A percentile compares a stretch with the other conserved stretches of the same genome.
phyloP scores from a whole-genome alignment of 2,329 filamentous ascomycete genomes.

The Ophiosphaerella narmari region DNA sequence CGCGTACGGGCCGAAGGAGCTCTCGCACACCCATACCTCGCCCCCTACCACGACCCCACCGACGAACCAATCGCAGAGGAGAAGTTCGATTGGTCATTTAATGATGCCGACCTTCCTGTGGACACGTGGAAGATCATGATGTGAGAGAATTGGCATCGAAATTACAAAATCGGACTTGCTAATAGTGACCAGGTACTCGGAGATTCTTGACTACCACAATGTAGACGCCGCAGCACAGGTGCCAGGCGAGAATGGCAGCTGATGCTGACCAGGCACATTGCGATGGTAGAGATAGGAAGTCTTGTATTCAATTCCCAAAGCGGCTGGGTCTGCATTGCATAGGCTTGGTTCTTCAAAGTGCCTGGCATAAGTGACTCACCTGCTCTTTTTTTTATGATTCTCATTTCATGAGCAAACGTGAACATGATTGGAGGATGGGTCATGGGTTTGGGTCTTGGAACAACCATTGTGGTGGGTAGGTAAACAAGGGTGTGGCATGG shows the following conservation, averaged over 20 bases:
- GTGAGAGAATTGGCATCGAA: constrained; percentile 55
- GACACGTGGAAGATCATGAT: constrained; percentile 99
- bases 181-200: constrained; percentile 76
- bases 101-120: constrained; percentile 94
- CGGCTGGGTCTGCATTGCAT: constrained; percentile 14
- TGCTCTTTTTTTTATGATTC: constrained; percentile 23
- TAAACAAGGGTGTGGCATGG: constrained; percentile 23
- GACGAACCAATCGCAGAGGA: constrained; percentile 95
- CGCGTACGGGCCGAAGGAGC: constrained; percentile 85
- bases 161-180: constrained; percentile 6
- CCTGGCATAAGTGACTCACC: constrained; percentile 19
- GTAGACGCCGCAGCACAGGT: constrained; percentile 68
- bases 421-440: too few species aligned
- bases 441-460: too few species aligned
- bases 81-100: constrained; percentile 99
- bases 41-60: constrained; percentile 95
- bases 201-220: constrained; percentile 98
- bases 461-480: constrained; percentile 9
- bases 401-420: constrained; percentile 14
- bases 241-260: constrained; percentile 40
- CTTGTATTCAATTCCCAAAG: constrained; percentile 15
- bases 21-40: constrained; percentile 88
- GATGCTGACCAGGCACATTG: constrained; percentile 11
- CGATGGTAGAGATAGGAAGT: constrained; percentile 15
- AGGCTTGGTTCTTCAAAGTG: constrained; percentile 15